Evolutionary conservation across 108 stramenopile species (phyloP).

Genomic region (Poteriospumella lacustris): DNA sequence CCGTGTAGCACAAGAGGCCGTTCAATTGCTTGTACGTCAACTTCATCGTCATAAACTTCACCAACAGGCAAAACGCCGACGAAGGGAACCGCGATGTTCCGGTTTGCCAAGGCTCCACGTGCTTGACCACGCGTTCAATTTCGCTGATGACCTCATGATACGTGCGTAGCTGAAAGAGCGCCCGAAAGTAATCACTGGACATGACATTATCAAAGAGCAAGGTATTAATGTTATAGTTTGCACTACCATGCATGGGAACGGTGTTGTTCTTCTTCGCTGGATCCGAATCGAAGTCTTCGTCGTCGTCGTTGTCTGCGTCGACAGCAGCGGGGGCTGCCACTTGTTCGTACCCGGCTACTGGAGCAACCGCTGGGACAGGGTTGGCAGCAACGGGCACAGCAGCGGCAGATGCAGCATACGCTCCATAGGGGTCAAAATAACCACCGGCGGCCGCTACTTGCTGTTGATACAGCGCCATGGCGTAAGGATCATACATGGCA

Average conservation of each 20-base stretch:
- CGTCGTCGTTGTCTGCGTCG: too few species aligned
- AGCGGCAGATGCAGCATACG: too few species aligned
- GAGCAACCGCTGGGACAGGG: too few species aligned
- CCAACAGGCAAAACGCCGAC: constrained; percentile 82
- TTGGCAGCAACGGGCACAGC: too few species aligned
- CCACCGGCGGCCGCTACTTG: too few species aligned
- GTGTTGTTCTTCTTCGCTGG: not conserved
- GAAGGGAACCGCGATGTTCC: constrained; percentile 72
- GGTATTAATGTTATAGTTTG: constrained; percentile 82
- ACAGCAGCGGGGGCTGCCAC: too few species aligned
- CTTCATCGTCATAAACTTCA: constrained; percentile 77
- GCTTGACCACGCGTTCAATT: constrained; percentile 79
- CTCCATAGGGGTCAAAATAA: too few species aligned
- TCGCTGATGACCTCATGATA: constrained; percentile 82
- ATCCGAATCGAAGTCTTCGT: constrained; percentile 4
- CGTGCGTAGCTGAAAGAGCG: constrained; percentile 61
- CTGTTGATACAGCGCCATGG: too few species aligned
- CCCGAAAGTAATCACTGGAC: constrained; percentile 70
- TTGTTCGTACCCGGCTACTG: too few species aligned
- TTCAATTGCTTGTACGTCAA: constrained; percentile 84
- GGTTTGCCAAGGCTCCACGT: constrained; percentile 80
- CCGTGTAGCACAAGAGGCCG: constrained; percentile 71
- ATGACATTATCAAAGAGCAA: constrained; percentile 74
- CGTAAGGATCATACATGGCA: too few species aligned
- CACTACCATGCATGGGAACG: constrained; percentile 48